These are phyloP conservation scores for Mortierella sp. DNA, from an alignment of 371 early-diverging fungal genomes.

Conservation along the genomic window DNA sequence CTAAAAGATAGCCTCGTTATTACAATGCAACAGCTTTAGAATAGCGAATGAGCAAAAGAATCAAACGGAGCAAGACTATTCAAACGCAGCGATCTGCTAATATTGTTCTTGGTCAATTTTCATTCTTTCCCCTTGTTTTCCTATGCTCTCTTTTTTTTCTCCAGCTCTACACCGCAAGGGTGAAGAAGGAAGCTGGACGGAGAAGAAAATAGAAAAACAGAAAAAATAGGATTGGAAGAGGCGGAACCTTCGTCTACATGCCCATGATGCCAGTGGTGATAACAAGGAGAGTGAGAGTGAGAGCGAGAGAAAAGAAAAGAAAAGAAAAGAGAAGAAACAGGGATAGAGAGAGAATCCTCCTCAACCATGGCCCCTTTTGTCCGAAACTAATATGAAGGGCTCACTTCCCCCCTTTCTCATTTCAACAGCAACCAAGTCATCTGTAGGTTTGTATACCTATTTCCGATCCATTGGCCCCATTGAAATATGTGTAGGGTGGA, in stretches of 20 bases:
- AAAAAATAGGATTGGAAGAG: neutral
- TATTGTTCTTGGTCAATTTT: neutral
- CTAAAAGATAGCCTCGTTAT: neutral
- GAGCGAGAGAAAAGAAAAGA: neutral
- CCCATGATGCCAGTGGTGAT: neutral
- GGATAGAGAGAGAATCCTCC: neutral
- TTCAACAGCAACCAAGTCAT: neutral
- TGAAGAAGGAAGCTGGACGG: neutral
- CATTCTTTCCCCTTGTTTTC: neutral
- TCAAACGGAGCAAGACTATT: neutral
- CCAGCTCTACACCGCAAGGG: neutral
- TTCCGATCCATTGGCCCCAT: neutral
- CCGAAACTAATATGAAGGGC: neutral
- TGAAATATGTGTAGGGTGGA: neutral
- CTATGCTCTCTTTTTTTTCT: neutral
- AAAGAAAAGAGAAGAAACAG: too few species aligned
- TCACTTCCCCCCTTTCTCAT: neutral
- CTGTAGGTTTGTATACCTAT: too few species aligned
- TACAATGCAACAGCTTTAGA: neutral
- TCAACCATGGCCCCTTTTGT: neutral
- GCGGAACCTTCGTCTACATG: neutral
- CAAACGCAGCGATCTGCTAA: neutral
- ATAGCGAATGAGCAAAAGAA: neutral
- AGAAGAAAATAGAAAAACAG: neutral
- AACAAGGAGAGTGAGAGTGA: neutral